A percentile compares a stretch with the other conserved stretches of the same genome.
Conservation (phyloP, 2,329 filamentous ascomycete genomes). For the Claviceps arundinis region DNA sequence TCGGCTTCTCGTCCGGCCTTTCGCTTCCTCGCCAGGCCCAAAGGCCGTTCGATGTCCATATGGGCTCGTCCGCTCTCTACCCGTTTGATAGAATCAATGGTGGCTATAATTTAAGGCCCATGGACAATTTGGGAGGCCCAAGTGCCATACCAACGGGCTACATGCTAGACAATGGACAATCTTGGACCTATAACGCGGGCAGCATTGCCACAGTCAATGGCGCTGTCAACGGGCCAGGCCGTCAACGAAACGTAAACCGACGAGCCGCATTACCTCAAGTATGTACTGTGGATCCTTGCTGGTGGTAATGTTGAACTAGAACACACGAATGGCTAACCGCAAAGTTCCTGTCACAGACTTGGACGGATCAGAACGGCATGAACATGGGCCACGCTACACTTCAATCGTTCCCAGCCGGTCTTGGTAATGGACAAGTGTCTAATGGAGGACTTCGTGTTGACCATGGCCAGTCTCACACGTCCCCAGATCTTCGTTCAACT, state of each 20-base stretch:
- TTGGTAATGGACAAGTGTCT: conserved; percentile 23
- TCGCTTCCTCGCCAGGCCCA: conserved; percentile 42
- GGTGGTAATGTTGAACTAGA: no score
- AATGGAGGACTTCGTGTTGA: conserved; percentile 32
- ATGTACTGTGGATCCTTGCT: conserved; percentile 24
- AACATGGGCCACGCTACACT: conserved; percentile 26
- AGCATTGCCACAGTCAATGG: conserved; percentile 51
- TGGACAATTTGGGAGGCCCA: conserved; percentile 31
- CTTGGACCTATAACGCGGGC: conserved; percentile 62
- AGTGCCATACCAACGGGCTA: conserved; percentile 31
- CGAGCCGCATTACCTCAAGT: conserved; percentile 60
- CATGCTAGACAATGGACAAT: conserved; percentile 56
- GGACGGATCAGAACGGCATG: conserved; percentile 35
- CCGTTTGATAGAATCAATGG: conserved; percentile 52
- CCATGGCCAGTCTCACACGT: conserved; percentile 25
- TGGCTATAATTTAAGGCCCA: conserved; percentile 45
- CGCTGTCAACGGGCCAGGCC: conserved; percentile 49
- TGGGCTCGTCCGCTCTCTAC: conserved; percentile 53
- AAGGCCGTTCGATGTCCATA: conserved; percentile 62
- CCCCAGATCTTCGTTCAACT: conserved; percentile 28
- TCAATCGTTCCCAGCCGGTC: conserved; percentile 21
- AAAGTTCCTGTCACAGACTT: conserved; percentile 24
- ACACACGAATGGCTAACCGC: background rate
- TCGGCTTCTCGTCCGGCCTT: conserved; percentile 37
- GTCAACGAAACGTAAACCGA: conserved; percentile 41